Conservation (phyloP, 2,329 filamentous ascomycete species). For the Exutisphaerella laricina region DNA sequence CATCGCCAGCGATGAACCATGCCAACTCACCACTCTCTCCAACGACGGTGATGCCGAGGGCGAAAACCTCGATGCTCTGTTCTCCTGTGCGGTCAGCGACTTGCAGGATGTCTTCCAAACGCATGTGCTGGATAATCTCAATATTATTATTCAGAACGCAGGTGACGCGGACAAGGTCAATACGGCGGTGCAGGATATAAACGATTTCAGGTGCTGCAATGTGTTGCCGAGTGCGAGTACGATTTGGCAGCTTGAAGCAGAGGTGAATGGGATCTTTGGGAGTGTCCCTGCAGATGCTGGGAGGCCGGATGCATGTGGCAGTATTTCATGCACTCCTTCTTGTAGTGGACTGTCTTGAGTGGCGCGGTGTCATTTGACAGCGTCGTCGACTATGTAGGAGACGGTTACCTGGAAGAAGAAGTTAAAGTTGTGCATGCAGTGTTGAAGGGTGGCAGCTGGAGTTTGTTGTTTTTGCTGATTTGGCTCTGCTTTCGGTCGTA, state of each 20-base stretch:
- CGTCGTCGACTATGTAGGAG: too few relatives aligned
- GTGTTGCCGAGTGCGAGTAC: conserved; percentile 18
- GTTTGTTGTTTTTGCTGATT: too few relatives aligned
- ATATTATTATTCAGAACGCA: conserved; percentile 10
- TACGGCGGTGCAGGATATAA: conserved; percentile 15
- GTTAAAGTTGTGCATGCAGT: too few relatives aligned
- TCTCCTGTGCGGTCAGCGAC: conserved; percentile 11
- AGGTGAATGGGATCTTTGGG: not conserved
- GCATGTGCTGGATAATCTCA: conserved; percentile 19
- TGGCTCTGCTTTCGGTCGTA: too few relatives aligned
- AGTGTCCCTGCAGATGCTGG: not conserved
- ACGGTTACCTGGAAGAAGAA: too few relatives aligned
- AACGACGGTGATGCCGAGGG: conserved; percentile 2
- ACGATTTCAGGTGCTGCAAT: conserved; percentile 22
- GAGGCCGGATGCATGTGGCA: not conserved
- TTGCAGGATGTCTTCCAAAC: conserved; percentile 14
- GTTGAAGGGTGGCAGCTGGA: too few relatives aligned
- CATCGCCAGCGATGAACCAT: conserved; percentile 20
- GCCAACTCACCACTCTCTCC: conserved; percentile 17
- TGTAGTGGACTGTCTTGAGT: too few relatives aligned
- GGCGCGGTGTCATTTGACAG: too few relatives aligned
- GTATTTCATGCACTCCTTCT: not conserved
- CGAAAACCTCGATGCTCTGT: conserved; percentile 7
- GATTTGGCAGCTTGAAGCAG: not conserved
- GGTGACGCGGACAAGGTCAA: conserved; percentile 5